These are phyloP conservation scores for Triticum timopheevii DNA, from an alignment of 176 grass and related monocot genomes.

Conservation along the genomic window DNA sequence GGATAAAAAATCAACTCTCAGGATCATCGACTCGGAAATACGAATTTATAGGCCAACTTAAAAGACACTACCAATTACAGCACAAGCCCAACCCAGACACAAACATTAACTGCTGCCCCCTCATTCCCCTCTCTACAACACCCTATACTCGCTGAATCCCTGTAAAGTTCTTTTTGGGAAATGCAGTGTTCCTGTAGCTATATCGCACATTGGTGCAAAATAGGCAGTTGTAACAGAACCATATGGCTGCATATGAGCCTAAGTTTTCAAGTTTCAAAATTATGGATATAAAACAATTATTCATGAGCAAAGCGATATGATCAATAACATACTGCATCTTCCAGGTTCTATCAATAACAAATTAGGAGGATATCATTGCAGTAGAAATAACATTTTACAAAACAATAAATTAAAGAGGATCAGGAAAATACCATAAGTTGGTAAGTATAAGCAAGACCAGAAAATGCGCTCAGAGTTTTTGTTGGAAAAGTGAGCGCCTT, in stretches of 20 bases:
- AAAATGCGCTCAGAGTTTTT: constrained; percentile 79
- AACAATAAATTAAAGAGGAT: constrained; percentile 5
- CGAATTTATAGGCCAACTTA: not conserved
- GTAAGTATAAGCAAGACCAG: constrained; percentile 89
- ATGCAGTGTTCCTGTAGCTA: not conserved
- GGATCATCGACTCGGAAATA: not conserved
- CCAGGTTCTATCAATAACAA: not conserved
- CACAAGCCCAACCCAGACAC: not conserved
- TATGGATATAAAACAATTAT: constrained; percentile 14
- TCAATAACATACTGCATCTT: not conserved
- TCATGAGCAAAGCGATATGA: constrained; percentile 1
- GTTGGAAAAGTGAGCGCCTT: constrained; percentile 89
- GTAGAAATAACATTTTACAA: constrained; percentile 7
- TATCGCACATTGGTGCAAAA: not conserved
- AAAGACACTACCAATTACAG: not conserved
- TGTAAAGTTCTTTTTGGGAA: not conserved
- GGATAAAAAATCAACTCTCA: not conserved
- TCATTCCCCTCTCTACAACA: not conserved
- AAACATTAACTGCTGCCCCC: not conserved
- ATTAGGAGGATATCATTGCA: constrained; percentile 17
- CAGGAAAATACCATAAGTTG: constrained; percentile 76
- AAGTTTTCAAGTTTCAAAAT: not conserved
- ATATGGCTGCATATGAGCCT: not conserved
- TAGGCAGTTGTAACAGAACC: not conserved
- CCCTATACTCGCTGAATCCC: not conserved